Evolutionary conservation across 2,329 filamentous ascomycete species (phyloP).

Genomic region (Trichophyton verrucosum): DNA sequence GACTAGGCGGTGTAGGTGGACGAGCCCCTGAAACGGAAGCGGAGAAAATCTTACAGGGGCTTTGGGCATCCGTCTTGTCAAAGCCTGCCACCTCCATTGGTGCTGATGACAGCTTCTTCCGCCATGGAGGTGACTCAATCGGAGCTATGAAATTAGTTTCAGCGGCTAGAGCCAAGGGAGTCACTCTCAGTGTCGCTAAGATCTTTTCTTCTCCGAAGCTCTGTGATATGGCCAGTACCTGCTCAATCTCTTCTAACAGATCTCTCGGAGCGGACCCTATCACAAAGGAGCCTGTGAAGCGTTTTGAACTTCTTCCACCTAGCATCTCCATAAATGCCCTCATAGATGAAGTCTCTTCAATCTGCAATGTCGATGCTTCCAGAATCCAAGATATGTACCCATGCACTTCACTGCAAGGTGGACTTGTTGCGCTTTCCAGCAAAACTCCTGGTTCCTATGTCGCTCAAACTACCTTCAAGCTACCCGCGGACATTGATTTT

Average conservation of each 20-base stretch:
- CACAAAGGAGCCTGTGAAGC: constrained; percentile 15
- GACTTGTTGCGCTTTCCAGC: constrained; percentile 28
- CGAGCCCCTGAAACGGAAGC: constrained; percentile 18
- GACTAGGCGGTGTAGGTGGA: constrained; percentile 9
- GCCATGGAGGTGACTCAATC: constrained; percentile 37
- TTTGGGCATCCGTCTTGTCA: constrained; percentile 32
- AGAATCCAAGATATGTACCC: constrained; percentile 30
- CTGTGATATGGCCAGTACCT: constrained; percentile 28
- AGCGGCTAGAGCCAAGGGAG: constrained; percentile 28
- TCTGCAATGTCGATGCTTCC: constrained; percentile 14
- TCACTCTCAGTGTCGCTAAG: constrained; percentile 31
- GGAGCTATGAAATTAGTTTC: constrained; percentile 37
- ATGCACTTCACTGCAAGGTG: constrained; percentile 33
- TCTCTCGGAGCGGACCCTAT: constrained; percentile 6
- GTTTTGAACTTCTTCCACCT: constrained; percentile 19
- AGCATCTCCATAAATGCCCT: constrained; percentile 14
- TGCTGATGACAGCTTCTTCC: constrained; percentile 36
- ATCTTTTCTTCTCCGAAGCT: constrained; percentile 36
- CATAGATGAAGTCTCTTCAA: constrained; percentile 12
- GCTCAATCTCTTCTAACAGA: constrained; percentile 6
- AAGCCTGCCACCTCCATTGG: constrained; percentile 29
- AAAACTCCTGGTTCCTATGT: constrained; percentile 31
- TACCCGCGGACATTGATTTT: constrained; percentile 23
- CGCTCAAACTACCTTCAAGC: constrained; percentile 25
- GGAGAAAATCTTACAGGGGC: constrained; percentile 20